Evolutionary conservation across 352 stramenopile species (phyloP).

Genomic region (Globisporangium paddicum): DNA sequence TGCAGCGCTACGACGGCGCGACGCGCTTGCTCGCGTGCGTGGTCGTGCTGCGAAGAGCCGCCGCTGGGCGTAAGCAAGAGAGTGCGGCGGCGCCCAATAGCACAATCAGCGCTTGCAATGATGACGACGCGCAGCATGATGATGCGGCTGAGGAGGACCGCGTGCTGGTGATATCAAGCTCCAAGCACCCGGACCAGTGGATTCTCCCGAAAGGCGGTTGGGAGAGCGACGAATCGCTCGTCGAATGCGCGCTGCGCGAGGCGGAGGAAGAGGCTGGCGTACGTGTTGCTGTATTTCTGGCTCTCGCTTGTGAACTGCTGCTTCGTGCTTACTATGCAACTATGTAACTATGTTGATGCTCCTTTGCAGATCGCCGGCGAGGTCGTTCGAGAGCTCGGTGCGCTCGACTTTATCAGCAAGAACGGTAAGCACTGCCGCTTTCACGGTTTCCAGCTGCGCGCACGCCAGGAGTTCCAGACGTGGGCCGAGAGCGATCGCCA

Average conservation of each 20-base stretch:
- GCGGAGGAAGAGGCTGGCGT: slow-evolving; percentile 93
- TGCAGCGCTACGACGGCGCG: slow-evolving; percentile 63
- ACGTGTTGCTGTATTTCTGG: neutral
- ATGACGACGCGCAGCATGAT: neutral
- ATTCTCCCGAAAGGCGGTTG: slow-evolving; percentile 97
- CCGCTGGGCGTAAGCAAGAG: neutral
- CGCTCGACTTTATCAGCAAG: slow-evolving; percentile 41
- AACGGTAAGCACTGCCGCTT: slow-evolving; percentile 47
- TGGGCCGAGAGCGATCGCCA: slow-evolving; percentile 53
- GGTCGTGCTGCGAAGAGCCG: slow-evolving; percentile 19
- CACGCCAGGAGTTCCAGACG: slow-evolving; percentile 33
- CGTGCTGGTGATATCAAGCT: slow-evolving; percentile 87
- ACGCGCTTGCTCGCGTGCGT: slow-evolving; percentile 54
- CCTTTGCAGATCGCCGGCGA: slow-evolving; percentile 30
- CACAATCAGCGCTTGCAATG: neutral
- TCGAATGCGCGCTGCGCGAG: slow-evolving; percentile 90
- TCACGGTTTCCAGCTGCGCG: slow-evolving; percentile 37
- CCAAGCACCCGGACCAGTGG: slow-evolving; percentile 87
- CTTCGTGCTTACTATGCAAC: neutral
- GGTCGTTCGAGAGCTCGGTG: slow-evolving; percentile 34
- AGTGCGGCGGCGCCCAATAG: neutral
- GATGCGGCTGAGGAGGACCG: slow-evolving; percentile 1
- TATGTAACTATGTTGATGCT: neutral
- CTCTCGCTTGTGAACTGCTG: neutral
- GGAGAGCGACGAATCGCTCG: slow-evolving; percentile 92